A percentile compares a stretch with the other conserved stretches of the same genome.
Evolutionary conservation across 371 early-diverging fungal genomes (phyloP).

Genomic region (Mortierella sp.): DNA sequence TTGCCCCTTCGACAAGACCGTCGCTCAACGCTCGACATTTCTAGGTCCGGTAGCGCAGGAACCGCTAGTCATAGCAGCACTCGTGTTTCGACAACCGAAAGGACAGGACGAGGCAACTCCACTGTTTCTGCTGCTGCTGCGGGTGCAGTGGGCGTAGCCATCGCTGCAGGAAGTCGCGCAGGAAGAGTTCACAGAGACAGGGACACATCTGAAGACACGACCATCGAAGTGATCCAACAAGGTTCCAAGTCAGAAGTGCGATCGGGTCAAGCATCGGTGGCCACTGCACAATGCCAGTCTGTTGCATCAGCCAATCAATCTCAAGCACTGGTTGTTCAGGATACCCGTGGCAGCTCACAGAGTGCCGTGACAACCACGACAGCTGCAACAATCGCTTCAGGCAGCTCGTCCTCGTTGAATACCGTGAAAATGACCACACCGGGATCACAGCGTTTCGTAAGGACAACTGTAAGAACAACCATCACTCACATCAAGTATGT

Average conservation of each 20-base stretch:
- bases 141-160: slow-evolving; percentile 10
- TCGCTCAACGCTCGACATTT: not conserved
- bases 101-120: slow-evolving; percentile 7
- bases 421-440: slow-evolving; percentile 36
- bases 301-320: not conserved
- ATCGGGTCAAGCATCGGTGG: not conserved
- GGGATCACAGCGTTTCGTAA: slow-evolving; percentile 35
- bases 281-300: not conserved
- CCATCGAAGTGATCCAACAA: not conserved
- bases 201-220: not conserved
- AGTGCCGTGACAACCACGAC: not conserved
- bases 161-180: slow-evolving; percentile 2
- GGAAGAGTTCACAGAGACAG: slow-evolving; percentile 1
- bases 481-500: slow-evolving; percentile 34
- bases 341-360: not conserved
- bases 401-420: not conserved
- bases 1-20: slow-evolving; percentile 46
- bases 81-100: not conserved
- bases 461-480: slow-evolving; percentile 44
- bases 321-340: no score
- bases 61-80: not conserved
- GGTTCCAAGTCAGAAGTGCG: not conserved
- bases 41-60: slow-evolving; percentile 3
- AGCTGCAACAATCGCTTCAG: no score
- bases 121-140: slow-evolving; percentile 3